A percentile compares a stretch with the other conserved stretches of the same genome.
phyloP scores from a whole-genome alignment of 2,329 filamentous ascomycete species.

The Cordyceps farinosa region DNA sequence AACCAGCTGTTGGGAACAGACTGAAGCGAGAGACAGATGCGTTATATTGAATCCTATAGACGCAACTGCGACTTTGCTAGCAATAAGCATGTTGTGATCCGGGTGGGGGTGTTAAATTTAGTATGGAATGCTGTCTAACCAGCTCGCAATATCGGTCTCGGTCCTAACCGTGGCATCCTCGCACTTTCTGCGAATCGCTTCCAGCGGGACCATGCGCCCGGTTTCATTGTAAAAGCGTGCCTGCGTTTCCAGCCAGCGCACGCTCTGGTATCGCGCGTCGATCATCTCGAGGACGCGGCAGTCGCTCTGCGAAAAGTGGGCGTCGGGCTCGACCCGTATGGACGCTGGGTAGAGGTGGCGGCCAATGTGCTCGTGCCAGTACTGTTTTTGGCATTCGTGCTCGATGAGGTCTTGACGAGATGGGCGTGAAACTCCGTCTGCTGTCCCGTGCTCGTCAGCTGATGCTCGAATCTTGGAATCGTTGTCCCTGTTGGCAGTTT shows the following conservation, averaged over 20 bases:
- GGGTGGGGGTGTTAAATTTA: not conserved
- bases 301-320: conserved; percentile 29
- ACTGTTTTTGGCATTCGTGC: conserved; percentile 26
- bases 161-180: conserved; percentile 13
- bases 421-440: not conserved
- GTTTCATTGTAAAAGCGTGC: conserved; percentile 43
- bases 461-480: not conserved
- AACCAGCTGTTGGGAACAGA: not conserved
- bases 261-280: conserved; percentile 31
- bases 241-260: conserved; percentile 41
- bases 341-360: conserved; percentile 29
- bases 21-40: not conserved
- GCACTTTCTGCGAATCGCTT: conserved; percentile 35
- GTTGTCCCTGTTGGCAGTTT: not conserved
- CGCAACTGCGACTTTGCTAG: not conserved
- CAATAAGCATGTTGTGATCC: not conserved
- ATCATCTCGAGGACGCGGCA: conserved; percentile 35
- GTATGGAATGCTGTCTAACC: conserved; percentile 9
- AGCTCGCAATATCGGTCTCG: not conserved
- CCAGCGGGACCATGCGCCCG: conserved; percentile 38
- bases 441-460: not conserved
- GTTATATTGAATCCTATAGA: not conserved
- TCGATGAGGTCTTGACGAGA: not conserved
- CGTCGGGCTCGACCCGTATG: conserved; percentile 24
- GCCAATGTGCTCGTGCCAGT: conserved; percentile 32